Base-by-base conservation (phyloP, 768 basidiomycete genomes). In the Gyrodon lividus region DNA sequence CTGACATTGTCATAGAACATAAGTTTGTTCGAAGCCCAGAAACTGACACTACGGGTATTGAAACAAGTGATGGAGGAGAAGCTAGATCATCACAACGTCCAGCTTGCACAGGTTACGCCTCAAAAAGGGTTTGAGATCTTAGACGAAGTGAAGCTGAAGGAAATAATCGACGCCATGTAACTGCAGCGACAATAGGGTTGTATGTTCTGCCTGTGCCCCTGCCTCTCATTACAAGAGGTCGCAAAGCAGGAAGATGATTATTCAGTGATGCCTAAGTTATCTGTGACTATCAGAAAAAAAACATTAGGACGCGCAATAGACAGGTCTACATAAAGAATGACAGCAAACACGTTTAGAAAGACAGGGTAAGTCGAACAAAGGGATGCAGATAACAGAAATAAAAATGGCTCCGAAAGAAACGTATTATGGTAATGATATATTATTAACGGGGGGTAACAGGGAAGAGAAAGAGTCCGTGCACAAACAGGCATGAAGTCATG, bases 51-150 rank as follows among this genome's bases (percentile, higher is more conserved):
- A 46, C 86, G 83, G 56, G 92, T 98, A 41, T 75, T 98, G 56
- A 98, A 99, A 74, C 94, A 98, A 74, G 97, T 98, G 39, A 99
- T 98, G 97, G 97, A 98, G 70, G 97, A 98, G 75, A 98, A 97
- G 70, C 81, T 99, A 38, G 96, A 98, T 72, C 92, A 97, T 61
- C 95, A 98, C 74, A 98, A 99, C 60, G 95, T 98, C 22, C 95
- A 98, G 70, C 78, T 99, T 13, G 94, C 96, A 46, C 93, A 95
- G 79, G 95, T 98, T n/a, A 95, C 92, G 50, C 69, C 72, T 41
- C 77, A 71, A 38, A 82, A 78, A 49, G 95, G 95, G n/a, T 98
- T 96, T 67, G 81, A 91, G 71, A 97, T 98, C 59, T 67, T 98
- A 55, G 78, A 86, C 58, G 92, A 96, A 70, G 79, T 77, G 26